phyloP scores from a whole-genome alignment of 2,329 filamentous ascomycete species.

The Blastomyces gilchristii region DNA sequence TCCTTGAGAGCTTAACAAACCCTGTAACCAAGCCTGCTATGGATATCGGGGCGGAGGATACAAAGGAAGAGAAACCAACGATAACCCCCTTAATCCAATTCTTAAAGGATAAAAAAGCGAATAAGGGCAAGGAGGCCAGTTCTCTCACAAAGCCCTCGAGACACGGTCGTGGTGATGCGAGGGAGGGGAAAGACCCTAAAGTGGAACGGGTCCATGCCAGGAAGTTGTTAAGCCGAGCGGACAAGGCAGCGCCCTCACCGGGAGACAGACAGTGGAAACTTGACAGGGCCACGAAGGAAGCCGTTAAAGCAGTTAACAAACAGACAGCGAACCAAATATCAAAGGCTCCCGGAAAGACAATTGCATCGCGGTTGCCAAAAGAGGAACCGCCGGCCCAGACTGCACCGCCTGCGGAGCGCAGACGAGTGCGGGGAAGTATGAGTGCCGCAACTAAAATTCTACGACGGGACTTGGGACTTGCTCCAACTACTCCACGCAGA shows the following conservation, averaged over 20 bases:
- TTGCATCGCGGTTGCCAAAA: slow-evolving; percentile 14
- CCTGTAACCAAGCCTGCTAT: slow-evolving; percentile 49
- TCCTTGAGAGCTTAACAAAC: slow-evolving; percentile 78
- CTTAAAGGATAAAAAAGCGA: slow-evolving; percentile 83
- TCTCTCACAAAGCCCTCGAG: slow-evolving; percentile 38
- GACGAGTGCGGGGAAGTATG: slow-evolving; percentile 44
- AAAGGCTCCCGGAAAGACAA: slow-evolving; percentile 22
- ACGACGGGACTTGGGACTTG: slow-evolving; percentile 52
- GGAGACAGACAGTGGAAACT: slow-evolving; percentile 23
- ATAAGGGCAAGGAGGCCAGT: slow-evolving; percentile 43
- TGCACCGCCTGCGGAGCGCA: slow-evolving; percentile 38
- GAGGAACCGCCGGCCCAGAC: slow-evolving; percentile 1
- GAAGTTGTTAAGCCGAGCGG: slow-evolving; percentile 32
- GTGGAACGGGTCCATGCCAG: slow-evolving; percentile 33
- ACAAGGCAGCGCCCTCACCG: slow-evolving; percentile 24
- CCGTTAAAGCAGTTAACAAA: slow-evolving; percentile 47
- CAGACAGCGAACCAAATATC: slow-evolving; percentile 27
- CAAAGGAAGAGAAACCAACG: slow-evolving; percentile 51
- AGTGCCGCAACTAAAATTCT: slow-evolving; percentile 49
- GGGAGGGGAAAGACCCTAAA: slow-evolving; percentile 32
- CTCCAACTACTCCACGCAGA: slow-evolving; percentile 32
- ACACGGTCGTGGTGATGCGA: slow-evolving; percentile 25
- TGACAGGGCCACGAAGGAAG: slow-evolving; percentile 54
- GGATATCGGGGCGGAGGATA: slow-evolving; percentile 40
- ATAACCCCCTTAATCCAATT: slow-evolving; percentile 86